phyloP scores from a whole-genome alignment of 1,139 yeast species.

The Taphrina communis region DNA sequence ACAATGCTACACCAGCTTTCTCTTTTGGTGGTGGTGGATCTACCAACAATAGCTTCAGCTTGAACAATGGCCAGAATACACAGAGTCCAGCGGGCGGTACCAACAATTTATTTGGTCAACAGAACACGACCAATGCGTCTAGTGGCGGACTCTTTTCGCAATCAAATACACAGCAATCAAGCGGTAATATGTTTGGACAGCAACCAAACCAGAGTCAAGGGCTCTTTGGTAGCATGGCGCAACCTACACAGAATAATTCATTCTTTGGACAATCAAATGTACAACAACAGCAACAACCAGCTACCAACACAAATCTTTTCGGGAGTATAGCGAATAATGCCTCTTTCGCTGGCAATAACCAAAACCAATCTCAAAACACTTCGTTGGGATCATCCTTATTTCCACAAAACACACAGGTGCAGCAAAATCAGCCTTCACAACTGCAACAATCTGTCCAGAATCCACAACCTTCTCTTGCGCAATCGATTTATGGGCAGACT shows the following conservation, averaged over 20 bases:
- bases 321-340: constrained; percentile 1
- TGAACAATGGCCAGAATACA: neutral
- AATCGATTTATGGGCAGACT: constrained; percentile 48
- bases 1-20: constrained; percentile 22
- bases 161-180: constrained; percentile 8
- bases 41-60: constrained; percentile 5
- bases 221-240: constrained; percentile 4
- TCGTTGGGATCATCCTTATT: neutral
- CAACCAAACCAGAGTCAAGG: neutral
- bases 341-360: constrained; percentile 46
- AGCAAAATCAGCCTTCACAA: constrained; percentile 47
- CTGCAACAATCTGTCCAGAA: constrained; percentile 51
- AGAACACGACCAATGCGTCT: neutral
- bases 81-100: neutral
- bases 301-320: neutral
- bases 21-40: constrained; percentile 28
- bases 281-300: constrained; percentile 11
- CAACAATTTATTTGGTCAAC: constrained; percentile 21
- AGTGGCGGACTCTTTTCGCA: constrained; percentile 3
- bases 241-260: constrained; percentile 2
- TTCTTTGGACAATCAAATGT: constrained; percentile 17
- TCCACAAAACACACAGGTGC: constrained; percentile 46
- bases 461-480: constrained; percentile 53
- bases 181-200: constrained; percentile 14
- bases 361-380: constrained; percentile 46